Conservation (phyloP, 2,329 filamentous ascomycete genomes). For the Teratosphaeria viscida region DNA sequence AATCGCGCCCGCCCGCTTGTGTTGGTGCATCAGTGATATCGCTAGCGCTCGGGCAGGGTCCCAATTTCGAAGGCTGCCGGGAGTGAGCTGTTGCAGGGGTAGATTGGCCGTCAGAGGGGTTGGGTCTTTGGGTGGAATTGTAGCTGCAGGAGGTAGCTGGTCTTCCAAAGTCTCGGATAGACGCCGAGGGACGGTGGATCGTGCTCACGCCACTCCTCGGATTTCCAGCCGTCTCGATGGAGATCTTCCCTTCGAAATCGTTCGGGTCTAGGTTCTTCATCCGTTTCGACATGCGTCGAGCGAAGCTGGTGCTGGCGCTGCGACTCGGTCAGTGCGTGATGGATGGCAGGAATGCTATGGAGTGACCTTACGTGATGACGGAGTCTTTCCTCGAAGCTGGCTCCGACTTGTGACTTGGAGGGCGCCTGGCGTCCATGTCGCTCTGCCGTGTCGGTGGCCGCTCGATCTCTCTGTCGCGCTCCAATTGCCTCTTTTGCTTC, state of each 20-base stretch:
- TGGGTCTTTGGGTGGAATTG: neutral
- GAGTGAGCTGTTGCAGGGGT: neutral
- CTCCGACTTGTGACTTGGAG: neutral
- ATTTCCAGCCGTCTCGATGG: neutral
- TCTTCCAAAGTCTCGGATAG: neutral
- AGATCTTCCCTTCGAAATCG: neutral
- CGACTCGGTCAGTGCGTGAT: neutral
- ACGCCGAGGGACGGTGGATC: neutral
- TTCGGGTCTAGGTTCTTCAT: slow-evolving; percentile 12
- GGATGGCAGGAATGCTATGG: neutral
- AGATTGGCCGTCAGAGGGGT: neutral
- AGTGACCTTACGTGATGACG: slow-evolving; percentile 4
- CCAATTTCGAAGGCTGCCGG: neutral
- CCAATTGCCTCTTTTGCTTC: neutral
- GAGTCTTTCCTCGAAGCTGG: slow-evolving; percentile 6
- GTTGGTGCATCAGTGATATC: neutral
- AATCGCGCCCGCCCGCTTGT: neutral
- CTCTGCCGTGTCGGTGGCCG: neutral
- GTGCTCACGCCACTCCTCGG: neutral
- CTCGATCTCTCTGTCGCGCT: neutral
- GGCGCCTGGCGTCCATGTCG: neutral
- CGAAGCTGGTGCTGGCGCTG: slow-evolving; percentile 13
- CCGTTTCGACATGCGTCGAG: slow-evolving; percentile 19
- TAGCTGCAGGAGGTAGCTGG: neutral
- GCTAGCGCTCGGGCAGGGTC: neutral